Base-by-base conservation (phyloP, 1,139 yeast genomes). In the Diutina neorugosa region DNA sequence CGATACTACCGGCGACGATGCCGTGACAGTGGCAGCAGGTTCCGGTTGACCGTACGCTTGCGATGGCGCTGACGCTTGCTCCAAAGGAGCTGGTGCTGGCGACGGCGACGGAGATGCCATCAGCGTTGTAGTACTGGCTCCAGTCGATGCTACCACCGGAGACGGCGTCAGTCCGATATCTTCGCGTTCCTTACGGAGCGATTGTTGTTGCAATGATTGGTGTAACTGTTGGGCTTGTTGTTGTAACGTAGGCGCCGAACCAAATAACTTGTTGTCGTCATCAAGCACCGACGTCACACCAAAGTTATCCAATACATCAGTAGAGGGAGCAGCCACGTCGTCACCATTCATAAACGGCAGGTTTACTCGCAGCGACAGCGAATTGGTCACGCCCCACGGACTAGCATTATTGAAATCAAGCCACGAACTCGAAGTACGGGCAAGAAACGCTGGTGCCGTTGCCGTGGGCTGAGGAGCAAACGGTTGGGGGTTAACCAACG, bases 11-110 rank as follows among this genome's bases (percentile, higher is more conserved):
- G n/a, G n/a, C n/a, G n/a, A n/a, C n/a, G n/a, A n/a, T n/a, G n/a
- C n/a, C n/a, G 25, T 23, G 7, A 7, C 7, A 23, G 20, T 53
- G 73, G 62, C 20, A 62, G 63, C 16, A 19, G 47, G 47, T 21
- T 43, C 21, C n/a, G 19, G 23, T 11, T 19, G 46, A 19, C 55
- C 52, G 44, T 59, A 61, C 14, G 54, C 51, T 54, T 52, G 59
- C 27, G 25, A 23, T 4, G 4, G 7, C 25, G 25, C 25, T 23
- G 25, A 7, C 7, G 20, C 46, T 19, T 6, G 12, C 14, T 8
- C 7, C 37, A 14, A 9, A 4, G 37, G 31, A 8, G 43, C 12
- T n/a, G 43, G 20, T 14, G n/a, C 37, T 2, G 37, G 37, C n/a
- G 37, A 31, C n/a, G 37, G 37, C 37, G 37, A 31, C n/a, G 37